A percentile compares a stretch with the other conserved stretches of the same genome.
phyloP scores from a whole-genome alignment of 2,329 filamentous ascomycete genomes.

The Penicillium corylophilum region DNA sequence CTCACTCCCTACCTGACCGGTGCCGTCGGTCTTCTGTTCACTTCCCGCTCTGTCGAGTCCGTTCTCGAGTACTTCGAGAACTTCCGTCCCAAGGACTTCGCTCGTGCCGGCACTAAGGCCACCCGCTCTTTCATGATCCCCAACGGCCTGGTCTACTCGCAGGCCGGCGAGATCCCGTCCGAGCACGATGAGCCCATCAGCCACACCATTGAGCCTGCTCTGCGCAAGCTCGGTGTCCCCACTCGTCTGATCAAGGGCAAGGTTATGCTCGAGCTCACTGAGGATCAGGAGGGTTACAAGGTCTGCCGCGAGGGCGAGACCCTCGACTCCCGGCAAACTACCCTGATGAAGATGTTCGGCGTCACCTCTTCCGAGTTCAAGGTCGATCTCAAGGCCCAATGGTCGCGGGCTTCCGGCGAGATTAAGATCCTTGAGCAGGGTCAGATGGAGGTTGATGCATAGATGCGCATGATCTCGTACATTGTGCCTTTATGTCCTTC shows the following conservation, averaged over 20 bases:
- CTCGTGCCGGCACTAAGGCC: slow-evolving; percentile 77
- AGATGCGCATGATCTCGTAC: slow-evolving; percentile 15
- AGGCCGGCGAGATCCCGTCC: slow-evolving; percentile 72
- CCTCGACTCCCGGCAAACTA: slow-evolving; percentile 87
- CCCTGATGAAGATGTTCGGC: slow-evolving; percentile 89
- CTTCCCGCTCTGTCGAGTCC: slow-evolving; percentile 67
- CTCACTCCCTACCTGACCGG: slow-evolving; percentile 71
- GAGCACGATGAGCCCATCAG: slow-evolving; percentile 84
- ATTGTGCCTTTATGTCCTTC: slow-evolving; percentile 19
- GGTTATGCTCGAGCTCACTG: slow-evolving; percentile 66
- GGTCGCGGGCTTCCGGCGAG: slow-evolving; percentile 40
- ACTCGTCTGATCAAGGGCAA: slow-evolving; percentile 85
- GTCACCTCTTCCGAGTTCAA: slow-evolving; percentile 88
- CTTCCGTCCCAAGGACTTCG: slow-evolving; percentile 80
- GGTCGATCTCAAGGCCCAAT: slow-evolving; percentile 72
- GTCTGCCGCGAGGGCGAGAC: slow-evolving; percentile 84
- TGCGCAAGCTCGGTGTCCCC: slow-evolving; percentile 85
- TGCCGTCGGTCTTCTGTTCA: slow-evolving; percentile 87
- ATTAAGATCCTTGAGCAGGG: slow-evolving; percentile 42
- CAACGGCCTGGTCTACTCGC: slow-evolving; percentile 74
- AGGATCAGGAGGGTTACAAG: slow-evolving; percentile 58
- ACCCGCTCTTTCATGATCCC: slow-evolving; percentile 77
- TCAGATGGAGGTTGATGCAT: slow-evolving; percentile 45
- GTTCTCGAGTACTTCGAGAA: slow-evolving; percentile 71
- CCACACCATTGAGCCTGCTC: slow-evolving; percentile 84